These are phyloP conservation scores for Trametes meyenii DNA, from an alignment of 768 basidiomycete species.

Conservation along the genomic window DNA sequence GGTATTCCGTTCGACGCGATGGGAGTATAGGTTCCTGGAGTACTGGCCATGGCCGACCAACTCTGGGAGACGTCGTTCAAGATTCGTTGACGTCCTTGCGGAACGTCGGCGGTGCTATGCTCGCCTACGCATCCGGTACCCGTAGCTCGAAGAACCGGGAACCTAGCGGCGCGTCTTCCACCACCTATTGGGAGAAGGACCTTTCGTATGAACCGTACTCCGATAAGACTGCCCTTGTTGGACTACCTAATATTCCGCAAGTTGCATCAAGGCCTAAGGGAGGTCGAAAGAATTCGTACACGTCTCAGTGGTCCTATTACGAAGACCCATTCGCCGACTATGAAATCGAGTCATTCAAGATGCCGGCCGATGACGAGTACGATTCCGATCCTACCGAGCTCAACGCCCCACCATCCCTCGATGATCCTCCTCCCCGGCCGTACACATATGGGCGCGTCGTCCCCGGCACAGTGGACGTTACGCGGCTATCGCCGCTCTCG, in stretches of 20 bases:
- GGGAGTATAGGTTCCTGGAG: constrained; percentile 31
- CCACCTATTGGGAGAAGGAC: constrained; percentile 43
- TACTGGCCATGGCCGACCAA: constrained; percentile 25
- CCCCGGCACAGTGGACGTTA: constrained; percentile 24
- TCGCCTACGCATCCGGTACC: constrained; percentile 31
- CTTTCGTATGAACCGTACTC: constrained; percentile 47
- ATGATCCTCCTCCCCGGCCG: constrained; percentile 31
- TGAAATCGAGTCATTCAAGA: constrained; percentile 28
- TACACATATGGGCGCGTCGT: constrained; percentile 23
- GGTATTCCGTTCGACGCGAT: constrained; percentile 28
- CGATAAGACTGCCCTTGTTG: constrained; percentile 44
- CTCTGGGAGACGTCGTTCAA: constrained; percentile 31
- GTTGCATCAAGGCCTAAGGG: constrained; percentile 25
- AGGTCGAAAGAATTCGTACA: constrained; percentile 25
- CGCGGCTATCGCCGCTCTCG: constrained; percentile 30
- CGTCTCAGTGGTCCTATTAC: constrained; percentile 25
- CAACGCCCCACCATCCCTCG: constrained; percentile 19
- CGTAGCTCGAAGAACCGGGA: constrained; percentile 27
- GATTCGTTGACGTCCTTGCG: constrained; percentile 32
- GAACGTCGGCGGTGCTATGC: constrained; percentile 33
- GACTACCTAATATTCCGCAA: constrained; percentile 3
- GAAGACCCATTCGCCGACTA: constrained; percentile 34
- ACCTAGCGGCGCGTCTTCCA: constrained; percentile 46
- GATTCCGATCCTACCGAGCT: constrained; percentile 26
- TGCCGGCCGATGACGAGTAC: constrained; percentile 26